Conservation (phyloP, 805 yeast species). For the Ogataea zsoltii region DNA sequence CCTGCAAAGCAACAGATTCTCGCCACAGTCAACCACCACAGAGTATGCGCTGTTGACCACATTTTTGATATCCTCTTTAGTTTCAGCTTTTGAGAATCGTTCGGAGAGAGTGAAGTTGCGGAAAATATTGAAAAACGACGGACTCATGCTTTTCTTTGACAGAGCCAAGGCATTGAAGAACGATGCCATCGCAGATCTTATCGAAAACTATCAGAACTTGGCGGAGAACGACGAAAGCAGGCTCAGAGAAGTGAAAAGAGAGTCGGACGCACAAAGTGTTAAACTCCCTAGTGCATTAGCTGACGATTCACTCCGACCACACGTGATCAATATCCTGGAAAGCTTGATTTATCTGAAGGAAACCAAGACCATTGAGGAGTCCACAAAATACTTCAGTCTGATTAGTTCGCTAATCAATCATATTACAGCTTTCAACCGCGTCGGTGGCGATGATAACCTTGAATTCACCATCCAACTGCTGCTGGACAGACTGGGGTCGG, state of each 20-base stretch:
- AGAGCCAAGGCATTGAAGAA: constrained; percentile 53
- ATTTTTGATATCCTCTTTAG: constrained; percentile 67
- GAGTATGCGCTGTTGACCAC: constrained; percentile 75
- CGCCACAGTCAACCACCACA: constrained; percentile 20
- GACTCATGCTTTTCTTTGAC: constrained; percentile 52
- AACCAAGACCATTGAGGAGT: constrained; percentile 7
- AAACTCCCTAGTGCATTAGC: constrained; percentile 32
- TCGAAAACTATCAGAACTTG: constrained; percentile 57
- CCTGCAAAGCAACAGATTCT: constrained; percentile 12
- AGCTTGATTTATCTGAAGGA: constrained; percentile 14
- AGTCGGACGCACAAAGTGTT: constrained; percentile 12
- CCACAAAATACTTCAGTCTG: constrained; percentile 11
- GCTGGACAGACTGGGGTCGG: constrained; percentile 20
- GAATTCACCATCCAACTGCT: constrained; percentile 19
- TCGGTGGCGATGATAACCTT: constrained; percentile 12
- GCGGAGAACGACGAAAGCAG: constrained; percentile 58
- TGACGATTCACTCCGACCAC: neutral
- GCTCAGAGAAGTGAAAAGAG: constrained; percentile 7
- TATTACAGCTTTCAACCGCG: constrained; percentile 9
- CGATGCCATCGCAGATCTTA: constrained; percentile 64
- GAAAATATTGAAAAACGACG: constrained; percentile 57
- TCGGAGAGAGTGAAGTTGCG: constrained; percentile 57
- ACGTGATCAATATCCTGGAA: constrained; percentile 11
- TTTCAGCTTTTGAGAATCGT: constrained; percentile 39
- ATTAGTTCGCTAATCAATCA: constrained; percentile 14